phyloP scores from a whole-genome alignment of 2,329 filamentous ascomycete genomes.

The Hortaea werneckii region DNA sequence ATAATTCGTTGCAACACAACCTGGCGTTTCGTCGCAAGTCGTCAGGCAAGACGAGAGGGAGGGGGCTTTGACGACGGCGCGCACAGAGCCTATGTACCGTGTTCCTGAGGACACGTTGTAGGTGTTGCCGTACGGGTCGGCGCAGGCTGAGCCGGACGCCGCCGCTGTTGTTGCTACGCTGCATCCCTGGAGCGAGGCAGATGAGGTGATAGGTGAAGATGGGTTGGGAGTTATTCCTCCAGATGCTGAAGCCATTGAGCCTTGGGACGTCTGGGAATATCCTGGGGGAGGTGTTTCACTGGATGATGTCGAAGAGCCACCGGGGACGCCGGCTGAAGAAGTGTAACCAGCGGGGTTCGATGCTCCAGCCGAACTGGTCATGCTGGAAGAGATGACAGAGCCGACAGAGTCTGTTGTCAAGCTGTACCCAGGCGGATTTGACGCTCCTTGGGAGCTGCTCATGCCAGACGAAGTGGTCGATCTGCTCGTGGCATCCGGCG shows the following conservation, averaged over 20 bases:
- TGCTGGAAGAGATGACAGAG: not conserved
- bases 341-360: not conserved
- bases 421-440: too few species aligned
- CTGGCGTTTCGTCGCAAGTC: slow-evolving; percentile 10
- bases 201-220: slow-evolving; percentile 1
- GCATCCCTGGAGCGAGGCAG: not conserved
- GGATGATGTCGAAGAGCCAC: not conserved
- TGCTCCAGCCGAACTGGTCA: not conserved
- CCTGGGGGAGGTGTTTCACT: not conserved
- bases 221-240: not conserved
- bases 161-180: not conserved
- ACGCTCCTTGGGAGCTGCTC: too few species aligned
- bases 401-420: not conserved
- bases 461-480: too few species aligned
- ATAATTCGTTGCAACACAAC: slow-evolving; percentile 18
- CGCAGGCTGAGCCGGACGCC: slow-evolving; percentile 4
- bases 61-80: slow-evolving; percentile 10
- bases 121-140: slow-evolving; percentile 13
- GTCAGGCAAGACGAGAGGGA: slow-evolving; percentile 13
- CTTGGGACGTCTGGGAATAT: too few species aligned
- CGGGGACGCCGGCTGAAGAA: not conserved
- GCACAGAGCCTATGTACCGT: slow-evolving; percentile 11
- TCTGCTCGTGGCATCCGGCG: too few species aligned
- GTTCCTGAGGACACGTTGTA: slow-evolving; percentile 14
- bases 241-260: too few species aligned